phyloP scores from a whole-genome alignment of 345 rosid genomes.

The Acer campestre region DNA sequence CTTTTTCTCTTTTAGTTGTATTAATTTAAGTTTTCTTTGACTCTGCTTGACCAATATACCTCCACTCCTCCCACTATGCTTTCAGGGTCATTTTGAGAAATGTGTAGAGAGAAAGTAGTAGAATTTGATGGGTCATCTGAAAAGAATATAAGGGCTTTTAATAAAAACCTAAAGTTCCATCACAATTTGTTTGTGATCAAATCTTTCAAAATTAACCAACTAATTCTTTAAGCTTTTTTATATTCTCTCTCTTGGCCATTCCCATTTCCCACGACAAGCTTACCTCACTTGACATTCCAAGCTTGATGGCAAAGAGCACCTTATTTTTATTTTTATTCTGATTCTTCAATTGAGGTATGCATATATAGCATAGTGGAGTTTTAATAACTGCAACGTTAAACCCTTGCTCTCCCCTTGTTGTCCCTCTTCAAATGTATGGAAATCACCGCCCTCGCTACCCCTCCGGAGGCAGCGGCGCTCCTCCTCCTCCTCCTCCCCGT shows the following conservation, averaged over 20 bases:
- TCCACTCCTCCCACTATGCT: too few species aligned
- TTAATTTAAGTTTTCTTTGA: too few species aligned
- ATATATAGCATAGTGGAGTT: too few species aligned
- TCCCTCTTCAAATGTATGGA: constrained; percentile 26
- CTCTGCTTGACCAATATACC: background rate
- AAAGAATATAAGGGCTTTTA: background rate
- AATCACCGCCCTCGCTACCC: constrained; percentile 22
- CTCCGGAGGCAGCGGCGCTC: constrained; percentile 25
- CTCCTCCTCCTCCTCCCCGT: constrained; percentile 12
- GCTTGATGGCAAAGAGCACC: too few species aligned
- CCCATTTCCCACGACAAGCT: too few species aligned
- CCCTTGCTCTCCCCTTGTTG: background rate
- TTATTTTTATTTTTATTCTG: background rate
- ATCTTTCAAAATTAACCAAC: background rate
- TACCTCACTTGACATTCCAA: too few species aligned
- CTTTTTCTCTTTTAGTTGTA: background rate
- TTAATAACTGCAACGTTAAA: background rate
- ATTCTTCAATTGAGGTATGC: constrained; percentile 24
- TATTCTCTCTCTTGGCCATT: too few species aligned
- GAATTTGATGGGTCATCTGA: constrained; percentile 2
- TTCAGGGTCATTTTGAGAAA: background rate
- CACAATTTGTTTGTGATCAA: too few species aligned
- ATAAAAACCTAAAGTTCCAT: too few species aligned
- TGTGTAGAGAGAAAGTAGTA: background rate
- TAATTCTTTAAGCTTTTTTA: too few species aligned